Percentiles rank a stretch among this genome's conserved stretches.
These are phyloP conservation scores for Hordeum marinum DNA, from an alignment of 176 grass and related monocot species.

Conservation along the genomic window DNA sequence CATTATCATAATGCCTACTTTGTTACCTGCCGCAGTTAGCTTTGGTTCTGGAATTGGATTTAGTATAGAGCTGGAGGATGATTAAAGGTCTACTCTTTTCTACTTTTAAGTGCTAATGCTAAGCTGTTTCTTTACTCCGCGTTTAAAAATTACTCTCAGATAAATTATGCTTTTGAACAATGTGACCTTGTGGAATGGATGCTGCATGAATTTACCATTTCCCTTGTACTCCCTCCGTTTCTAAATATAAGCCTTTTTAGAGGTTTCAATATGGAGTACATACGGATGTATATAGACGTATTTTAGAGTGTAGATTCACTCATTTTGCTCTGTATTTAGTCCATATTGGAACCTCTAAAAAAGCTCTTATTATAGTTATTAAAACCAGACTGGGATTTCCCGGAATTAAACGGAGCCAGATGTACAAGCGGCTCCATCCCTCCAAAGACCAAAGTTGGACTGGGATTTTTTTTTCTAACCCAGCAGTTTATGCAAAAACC, in stretches of 20 bases:
- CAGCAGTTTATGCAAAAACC: neutral
- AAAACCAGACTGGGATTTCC: neutral
- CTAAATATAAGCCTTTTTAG: no score
- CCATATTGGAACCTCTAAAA: no score
- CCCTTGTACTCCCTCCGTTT: no score
- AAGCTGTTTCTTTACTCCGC: slow-evolving; percentile 1
- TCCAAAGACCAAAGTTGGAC: neutral
- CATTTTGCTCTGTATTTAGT: no score
- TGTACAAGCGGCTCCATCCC: neutral
- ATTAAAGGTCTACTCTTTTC: neutral
- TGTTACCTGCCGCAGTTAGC: neutral
- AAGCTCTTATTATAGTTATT: neutral
- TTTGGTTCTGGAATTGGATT: slow-evolving; percentile 13
- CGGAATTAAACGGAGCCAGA: neutral
- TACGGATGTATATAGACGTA: no score
- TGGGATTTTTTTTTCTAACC: neutral
- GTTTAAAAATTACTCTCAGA: neutral
- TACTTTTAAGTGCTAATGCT: neutral
- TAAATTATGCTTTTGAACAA: neutral
- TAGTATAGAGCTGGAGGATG: neutral
- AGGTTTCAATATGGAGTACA: no score
- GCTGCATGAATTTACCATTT: neutral
- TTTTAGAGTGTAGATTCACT: no score
- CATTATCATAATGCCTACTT: neutral
- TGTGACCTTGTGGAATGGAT: neutral